Evolutionary conservation across 139 green algal genomes (phyloP).

Genomic region (Closterium sp.): DNA sequence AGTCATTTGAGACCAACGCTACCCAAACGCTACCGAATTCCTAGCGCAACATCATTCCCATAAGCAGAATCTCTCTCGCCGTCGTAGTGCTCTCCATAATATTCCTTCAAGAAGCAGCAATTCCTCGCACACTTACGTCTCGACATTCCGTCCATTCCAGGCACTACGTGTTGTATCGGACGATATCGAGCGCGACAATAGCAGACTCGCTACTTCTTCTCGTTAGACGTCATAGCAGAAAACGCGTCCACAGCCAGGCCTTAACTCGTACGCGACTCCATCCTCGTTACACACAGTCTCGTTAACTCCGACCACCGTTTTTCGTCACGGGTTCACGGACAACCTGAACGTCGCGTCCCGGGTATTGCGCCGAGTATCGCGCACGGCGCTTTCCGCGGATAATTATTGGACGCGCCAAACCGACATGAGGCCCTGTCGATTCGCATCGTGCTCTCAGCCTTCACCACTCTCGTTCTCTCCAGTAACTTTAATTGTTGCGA

Average conservation of each 20-base stretch:
- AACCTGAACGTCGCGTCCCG: not conserved
- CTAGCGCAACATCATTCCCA: too few species aligned
- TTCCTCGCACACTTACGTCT: not conserved
- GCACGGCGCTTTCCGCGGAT: not conserved
- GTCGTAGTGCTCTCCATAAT: too few species aligned
- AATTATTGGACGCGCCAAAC: not conserved
- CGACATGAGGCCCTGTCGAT: not conserved
- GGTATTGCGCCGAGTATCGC: not conserved
- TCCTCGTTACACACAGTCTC: not conserved
- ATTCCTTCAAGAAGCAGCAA: too few species aligned
- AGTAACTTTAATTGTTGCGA: not conserved
- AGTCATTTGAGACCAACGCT: too few species aligned
- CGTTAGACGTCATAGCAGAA: not conserved
- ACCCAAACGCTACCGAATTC: too few species aligned
- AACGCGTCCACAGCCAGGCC: not conserved
- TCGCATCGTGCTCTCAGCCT: not conserved
- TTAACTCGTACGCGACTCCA: not conserved
- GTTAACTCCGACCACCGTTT: not conserved
- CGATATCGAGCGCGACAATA: not conserved
- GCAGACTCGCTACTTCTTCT: not conserved
- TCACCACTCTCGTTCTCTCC: not conserved
- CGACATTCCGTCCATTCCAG: not conserved
- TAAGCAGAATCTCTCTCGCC: too few species aligned
- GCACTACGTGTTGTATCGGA: not conserved
- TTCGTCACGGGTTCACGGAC: not conserved